Conservation (phyloP, 805 yeast species). For the Monosporozyma aerobia region DNA sequence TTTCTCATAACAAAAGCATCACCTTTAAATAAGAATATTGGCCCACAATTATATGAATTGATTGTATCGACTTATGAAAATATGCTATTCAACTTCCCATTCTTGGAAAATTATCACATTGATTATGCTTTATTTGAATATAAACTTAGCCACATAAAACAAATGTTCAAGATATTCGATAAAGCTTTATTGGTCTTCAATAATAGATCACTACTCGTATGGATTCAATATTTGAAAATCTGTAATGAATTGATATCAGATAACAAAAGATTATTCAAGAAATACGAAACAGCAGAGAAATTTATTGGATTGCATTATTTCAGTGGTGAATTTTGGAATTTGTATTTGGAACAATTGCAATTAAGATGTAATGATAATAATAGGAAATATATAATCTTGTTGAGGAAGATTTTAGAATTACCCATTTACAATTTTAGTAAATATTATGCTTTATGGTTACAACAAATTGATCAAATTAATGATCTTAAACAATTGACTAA, state of each 20-base stretch:
- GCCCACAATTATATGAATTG: conserved; percentile 12
- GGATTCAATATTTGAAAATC: conserved; percentile 25
- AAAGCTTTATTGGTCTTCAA: conserved; percentile 18
- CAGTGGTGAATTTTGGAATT: conserved; percentile 30
- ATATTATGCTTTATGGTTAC: conserved; percentile 26
- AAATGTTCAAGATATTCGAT: conserved; percentile 20
- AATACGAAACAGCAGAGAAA: conserved; percentile 26
- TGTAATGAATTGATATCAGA: conserved; percentile 22
- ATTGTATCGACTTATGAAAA: conserved; percentile 23
- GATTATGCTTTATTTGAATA: conserved; percentile 30
- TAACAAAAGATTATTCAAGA: conserved; percentile 19
- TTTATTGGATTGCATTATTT: conserved; percentile 28
- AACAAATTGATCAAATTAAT: conserved; percentile 19
- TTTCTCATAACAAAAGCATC: conserved; percentile 15
- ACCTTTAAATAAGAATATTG: conserved; percentile 23
- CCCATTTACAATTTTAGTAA: conserved; percentile 26
- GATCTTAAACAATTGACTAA: conserved; percentile 20
- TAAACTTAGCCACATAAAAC: conserved; percentile 22
- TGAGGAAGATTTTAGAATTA: conserved; percentile 26
- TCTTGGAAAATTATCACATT: conserved; percentile 27
- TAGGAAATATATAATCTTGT: conserved; percentile 17
- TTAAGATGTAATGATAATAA: conserved; percentile 15
- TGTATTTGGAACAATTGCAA: conserved; percentile 23
- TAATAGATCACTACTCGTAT: conserved; percentile 24
- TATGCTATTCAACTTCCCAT: conserved; percentile 24